Base-by-base conservation (phyloP, 2,329 filamentous ascomycete genomes). In the Amauroascus verrucosus region DNA sequence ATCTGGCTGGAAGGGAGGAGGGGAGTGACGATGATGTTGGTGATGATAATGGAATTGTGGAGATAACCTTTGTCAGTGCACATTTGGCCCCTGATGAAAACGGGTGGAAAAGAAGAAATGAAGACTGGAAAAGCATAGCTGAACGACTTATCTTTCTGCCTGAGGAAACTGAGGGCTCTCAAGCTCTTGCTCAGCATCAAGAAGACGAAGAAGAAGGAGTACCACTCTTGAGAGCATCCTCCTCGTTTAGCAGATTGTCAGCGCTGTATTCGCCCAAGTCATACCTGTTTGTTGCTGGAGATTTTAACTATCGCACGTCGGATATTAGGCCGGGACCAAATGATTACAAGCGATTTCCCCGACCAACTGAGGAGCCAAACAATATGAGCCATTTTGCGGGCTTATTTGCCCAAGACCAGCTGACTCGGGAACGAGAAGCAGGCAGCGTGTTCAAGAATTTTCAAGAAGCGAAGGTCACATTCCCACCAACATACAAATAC, bases 401-500 rank as follows among this genome's bases (percentile, higher is more conserved):
- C 18, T 83, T 94, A 55, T 76, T 95, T 37, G 69, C 77, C 28
- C 73, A 81, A 1, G 93, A 98, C 67, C 93, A 98, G 70, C 77
- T 97, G 20, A 83, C 74, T 1, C 76, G 79, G 46, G 89, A 97
- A 69, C 81, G 80, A 50, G 69, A 69, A 3, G 82, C 82, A 0
- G 81, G 83, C 0, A 78, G 82, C 14, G 88, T 86, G 1, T 72
- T 95, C 22, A 89, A 97, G 58, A 84, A 87, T 3, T 73, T 98
- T 32, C 72, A 73, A 8, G 93, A 98, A 70, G 79, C 83, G 0
- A 73, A 78, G 0, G 81, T 97, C 55, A 70, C 68, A 3, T 98
- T 97, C 63, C 85, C 89, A 1, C 93, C 93, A 0, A 96, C 93
- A 0, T 98, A 98, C 75, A 98, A 98, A 69, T 94, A 93, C 67